These are phyloP conservation scores for Pelargonium myrrhifolium DNA, from an alignment of 441 rosid species.

Conservation along the genomic window DNA sequence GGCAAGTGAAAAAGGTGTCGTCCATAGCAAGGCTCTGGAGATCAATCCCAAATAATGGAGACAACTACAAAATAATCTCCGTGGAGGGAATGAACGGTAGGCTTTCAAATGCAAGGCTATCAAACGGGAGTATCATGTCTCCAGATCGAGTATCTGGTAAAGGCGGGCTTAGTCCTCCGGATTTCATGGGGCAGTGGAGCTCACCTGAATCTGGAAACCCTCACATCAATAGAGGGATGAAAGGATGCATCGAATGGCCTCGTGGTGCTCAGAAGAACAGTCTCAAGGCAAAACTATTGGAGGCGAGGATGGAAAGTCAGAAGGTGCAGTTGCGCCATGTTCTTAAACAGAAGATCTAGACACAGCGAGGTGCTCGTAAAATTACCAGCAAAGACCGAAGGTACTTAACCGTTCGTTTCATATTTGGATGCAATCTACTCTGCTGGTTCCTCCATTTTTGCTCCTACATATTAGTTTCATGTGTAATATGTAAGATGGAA, in stretches of 20 bases:
- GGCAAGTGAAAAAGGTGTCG: conserved; percentile 50
- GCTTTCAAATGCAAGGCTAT: conserved; percentile 25
- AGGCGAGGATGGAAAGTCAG: conserved; percentile 83
- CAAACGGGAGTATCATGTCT: conserved; percentile 3
- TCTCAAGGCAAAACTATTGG: conserved; percentile 72
- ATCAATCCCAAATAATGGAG: conserved; percentile 42
- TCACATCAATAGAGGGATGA: conserved; percentile 65
- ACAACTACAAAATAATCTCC: conserved; percentile 46
- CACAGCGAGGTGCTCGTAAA: not conserved
- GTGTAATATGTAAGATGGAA: not conserved
- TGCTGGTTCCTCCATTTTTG: not conserved
- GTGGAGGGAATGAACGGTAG: conserved; percentile 54
- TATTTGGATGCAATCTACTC: not conserved
- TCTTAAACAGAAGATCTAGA: conserved; percentile 62
- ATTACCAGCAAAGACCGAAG: no score
- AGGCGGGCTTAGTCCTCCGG: conserved; percentile 51
- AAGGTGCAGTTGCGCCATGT: conserved; percentile 82
- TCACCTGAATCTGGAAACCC: conserved; percentile 66
- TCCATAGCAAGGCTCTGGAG: conserved; percentile 80
- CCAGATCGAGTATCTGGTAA: conserved; percentile 18
- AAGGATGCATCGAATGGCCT: conserved; percentile 97
- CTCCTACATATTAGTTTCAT: not conserved
- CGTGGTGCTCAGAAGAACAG: conserved; percentile 65
- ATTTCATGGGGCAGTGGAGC: conserved; percentile 66
- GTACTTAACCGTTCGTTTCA: no score